Percentiles rank a stretch among this genome's conserved stretches.
These are phyloP conservation scores for Rhodofomes roseus DNA, from an alignment of 1,284 basidiomycete genomes.

Conservation along the genomic window DNA sequence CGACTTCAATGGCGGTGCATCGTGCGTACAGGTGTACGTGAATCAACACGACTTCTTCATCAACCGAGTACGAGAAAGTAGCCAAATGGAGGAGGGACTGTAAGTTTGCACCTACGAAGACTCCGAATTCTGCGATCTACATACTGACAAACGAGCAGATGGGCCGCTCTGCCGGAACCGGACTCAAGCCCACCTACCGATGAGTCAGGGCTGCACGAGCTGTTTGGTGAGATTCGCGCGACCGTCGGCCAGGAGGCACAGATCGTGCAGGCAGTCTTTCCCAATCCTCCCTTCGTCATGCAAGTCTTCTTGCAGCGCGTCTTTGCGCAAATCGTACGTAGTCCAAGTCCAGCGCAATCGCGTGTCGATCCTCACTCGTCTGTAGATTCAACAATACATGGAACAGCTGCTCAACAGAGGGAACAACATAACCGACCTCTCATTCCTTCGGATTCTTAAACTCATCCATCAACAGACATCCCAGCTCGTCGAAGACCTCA, in stretches of 20 bases:
- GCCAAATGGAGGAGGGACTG: constrained; percentile 59
- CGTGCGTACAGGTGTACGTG: constrained; percentile 98
- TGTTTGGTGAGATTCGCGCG: constrained; percentile 85
- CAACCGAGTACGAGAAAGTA: constrained; percentile 72
- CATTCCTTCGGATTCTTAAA: constrained; percentile 89
- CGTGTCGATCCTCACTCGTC: constrained; percentile 9
- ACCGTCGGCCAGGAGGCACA: constrained; percentile 96
- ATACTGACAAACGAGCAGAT: constrained; percentile 47
- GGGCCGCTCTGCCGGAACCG: constrained; percentile 80
- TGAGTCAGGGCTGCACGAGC: constrained; percentile 76
- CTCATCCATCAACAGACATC: constrained; percentile 83
- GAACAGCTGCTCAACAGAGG: constrained; percentile 81
- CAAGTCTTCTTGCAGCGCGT: constrained; percentile 97
- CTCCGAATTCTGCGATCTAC: not conserved
- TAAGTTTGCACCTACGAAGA: constrained; percentile 39
- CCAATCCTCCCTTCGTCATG: constrained; percentile 96
- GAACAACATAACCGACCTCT: constrained; percentile 76
- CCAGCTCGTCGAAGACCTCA: constrained; percentile 87
- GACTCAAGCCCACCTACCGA: constrained; percentile 74
- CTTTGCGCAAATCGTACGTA: constrained; percentile 91
- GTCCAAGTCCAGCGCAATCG: not conserved
- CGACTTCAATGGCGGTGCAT: constrained; percentile 97
- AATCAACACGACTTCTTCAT: constrained; percentile 99
- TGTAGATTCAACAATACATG: constrained; percentile 91
- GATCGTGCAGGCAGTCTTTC: constrained; percentile 98